These are phyloP conservation scores for Phalaenopsis aphrodite DNA, from an alignment of 106 monocot genomes.

Conservation along the genomic window DNA sequence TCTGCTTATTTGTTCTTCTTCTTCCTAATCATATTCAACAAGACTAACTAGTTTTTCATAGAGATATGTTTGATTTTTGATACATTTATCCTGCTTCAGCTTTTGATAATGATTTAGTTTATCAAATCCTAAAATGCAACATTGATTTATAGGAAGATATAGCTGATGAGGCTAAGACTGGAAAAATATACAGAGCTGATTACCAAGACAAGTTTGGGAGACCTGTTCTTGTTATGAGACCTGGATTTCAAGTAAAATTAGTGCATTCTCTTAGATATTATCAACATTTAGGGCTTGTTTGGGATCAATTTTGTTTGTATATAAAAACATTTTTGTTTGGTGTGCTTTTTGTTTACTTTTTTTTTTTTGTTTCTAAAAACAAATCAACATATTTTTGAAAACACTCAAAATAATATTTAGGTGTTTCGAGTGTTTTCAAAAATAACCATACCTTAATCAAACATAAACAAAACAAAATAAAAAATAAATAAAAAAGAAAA, in stretches of 20 bases:
- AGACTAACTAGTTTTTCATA: neutral
- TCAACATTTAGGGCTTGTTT: neutral
- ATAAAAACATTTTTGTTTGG: too few species aligned
- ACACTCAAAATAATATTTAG: too few species aligned
- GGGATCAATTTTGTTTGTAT: too few species aligned
- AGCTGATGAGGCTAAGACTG: conserved; percentile 44
- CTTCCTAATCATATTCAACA: neutral
- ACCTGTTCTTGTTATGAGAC: conserved; percentile 45
- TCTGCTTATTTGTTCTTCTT: neutral
- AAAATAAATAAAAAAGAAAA: too few species aligned
- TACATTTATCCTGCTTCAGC: neutral
- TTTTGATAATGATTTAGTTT: neutral
- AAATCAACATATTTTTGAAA: too few species aligned
- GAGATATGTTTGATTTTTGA: neutral
- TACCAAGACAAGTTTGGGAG: conserved; percentile 51
- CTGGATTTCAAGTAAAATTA: conserved; percentile 33
- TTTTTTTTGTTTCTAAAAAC: too few species aligned
- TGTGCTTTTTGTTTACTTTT: too few species aligned
- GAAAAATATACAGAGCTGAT: conserved; percentile 52
- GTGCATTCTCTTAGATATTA: neutral
- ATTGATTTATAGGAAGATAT: conserved; percentile 35
- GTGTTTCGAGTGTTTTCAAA: too few species aligned
- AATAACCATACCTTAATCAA: too few species aligned
- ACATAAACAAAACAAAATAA: too few species aligned
- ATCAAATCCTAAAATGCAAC: neutral